Evolutionary conservation across 2,329 filamentous ascomycete species (phyloP).

Genomic region (Scortechinia acanthostroma): DNA sequence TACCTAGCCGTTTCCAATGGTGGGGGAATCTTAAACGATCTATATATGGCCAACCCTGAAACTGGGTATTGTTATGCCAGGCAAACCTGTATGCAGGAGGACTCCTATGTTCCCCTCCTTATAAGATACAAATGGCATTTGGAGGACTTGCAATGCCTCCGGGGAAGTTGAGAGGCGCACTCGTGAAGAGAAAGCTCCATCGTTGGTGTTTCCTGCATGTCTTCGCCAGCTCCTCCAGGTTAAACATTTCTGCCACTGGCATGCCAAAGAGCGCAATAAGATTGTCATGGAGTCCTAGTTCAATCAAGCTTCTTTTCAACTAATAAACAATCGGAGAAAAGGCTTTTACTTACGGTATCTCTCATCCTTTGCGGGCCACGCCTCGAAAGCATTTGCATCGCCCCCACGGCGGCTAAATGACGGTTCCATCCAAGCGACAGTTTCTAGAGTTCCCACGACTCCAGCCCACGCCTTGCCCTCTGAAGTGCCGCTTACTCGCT

Average conservation of each 20-base stretch:
- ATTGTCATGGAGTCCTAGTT: constrained; percentile 17
- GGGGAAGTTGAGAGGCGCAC: constrained; percentile 31
- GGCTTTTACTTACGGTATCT: neutral
- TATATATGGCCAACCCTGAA: no score
- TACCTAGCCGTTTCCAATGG: no score
- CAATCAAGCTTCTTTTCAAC: constrained; percentile 3
- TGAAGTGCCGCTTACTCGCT: constrained; percentile 6
- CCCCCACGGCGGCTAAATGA: constrained; percentile 46
- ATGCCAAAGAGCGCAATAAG: constrained; percentile 20
- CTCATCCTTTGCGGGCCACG: constrained; percentile 36
- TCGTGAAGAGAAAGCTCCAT: constrained; percentile 35
- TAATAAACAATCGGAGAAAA: no score
- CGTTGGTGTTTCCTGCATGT: constrained; percentile 23
- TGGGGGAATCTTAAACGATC: no score
- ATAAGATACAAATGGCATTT: constrained; percentile 5
- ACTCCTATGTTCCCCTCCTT: no score
- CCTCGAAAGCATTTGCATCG: constrained; percentile 46
- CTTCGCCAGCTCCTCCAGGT: constrained; percentile 28
- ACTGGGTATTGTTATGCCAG: no score
- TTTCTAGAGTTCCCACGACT: constrained; percentile 13
- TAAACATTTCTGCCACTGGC: constrained; percentile 22
- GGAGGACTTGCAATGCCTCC: constrained; percentile 8
- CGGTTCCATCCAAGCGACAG: constrained; percentile 49
- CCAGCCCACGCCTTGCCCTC: neutral
- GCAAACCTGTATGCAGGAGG: no score